Evolutionary conservation across 2,329 filamentous ascomycete species (phyloP), one percentile per base, ranked within the genome.

Genomic region (Nannizzia gypsea): DNA sequence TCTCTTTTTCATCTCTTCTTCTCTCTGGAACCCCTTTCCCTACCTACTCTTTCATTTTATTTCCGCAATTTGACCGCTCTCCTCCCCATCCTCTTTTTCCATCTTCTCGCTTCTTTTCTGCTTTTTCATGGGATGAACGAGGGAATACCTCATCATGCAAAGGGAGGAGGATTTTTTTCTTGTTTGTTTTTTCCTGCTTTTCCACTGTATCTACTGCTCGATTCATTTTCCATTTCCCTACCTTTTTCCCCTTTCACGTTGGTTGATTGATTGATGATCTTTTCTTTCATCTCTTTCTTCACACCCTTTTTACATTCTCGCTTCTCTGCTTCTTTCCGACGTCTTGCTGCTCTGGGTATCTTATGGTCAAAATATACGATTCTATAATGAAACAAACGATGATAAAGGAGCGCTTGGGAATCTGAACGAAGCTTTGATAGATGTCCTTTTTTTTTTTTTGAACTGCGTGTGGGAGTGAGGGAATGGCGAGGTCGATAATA

Each of bases 11-110:
- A 20, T 28, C 24, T 44, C 48, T 57, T 24, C 44, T 2, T 56
- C n/a, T n/a, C n/a, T n/a, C n/a, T n/a, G n/a, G n/a, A n/a, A n/a
- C n/a, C n/a, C n/a, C n/a, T n/a, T n/a, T n/a, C n/a, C n/a, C n/a
- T n/a, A n/a, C n/a, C n/a, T n/a, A n/a, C n/a, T n/a, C n/a, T n/a
- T 31, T 9, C 28, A 31, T 31, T 31, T 31, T 31, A 6, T 50
- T 56, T 28, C 22, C 42, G 24, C 36, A 59, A 58, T 62, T 57
- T 56, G 11, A 22, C 17, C 44, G 26, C 28, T 57, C 44, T 56
- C 50, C 46, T 34, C 57, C 34, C 56, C 48, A 3, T 26, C 48
- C 44, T 50, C 60, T 55, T 28, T 61, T 48, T 26, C 3, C 54
- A 40, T 40, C 34, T 15, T 46, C 59, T 56, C 20, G 2, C 56